Conservation (phyloP, 345 rosid species). For the Sapria himalayana region DNA sequence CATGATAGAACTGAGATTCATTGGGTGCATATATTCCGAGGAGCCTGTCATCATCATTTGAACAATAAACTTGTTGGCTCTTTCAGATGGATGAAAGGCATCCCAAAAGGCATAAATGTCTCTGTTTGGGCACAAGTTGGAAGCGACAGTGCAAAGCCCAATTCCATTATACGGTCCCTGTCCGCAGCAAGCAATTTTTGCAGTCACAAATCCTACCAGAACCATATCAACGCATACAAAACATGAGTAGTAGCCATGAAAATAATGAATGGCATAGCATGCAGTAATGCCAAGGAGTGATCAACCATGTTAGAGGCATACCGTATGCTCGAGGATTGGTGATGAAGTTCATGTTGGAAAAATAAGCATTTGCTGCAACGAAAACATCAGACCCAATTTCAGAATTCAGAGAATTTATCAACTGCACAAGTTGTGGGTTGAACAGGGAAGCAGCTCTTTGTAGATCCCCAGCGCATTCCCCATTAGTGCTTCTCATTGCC, state of each 20-base stretch:
- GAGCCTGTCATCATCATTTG: slow-evolving; percentile 27
- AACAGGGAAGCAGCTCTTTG: slow-evolving; percentile 38
- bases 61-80: slow-evolving; percentile 43
- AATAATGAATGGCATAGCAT: too few relatives aligned
- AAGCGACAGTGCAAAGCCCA: slow-evolving; percentile 50
- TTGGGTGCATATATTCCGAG: slow-evolving; percentile 41
- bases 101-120: slow-evolving; percentile 68
- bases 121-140: slow-evolving; percentile 61
- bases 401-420: slow-evolving; percentile 29
- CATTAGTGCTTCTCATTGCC: slow-evolving; percentile 31
- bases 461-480: slow-evolving; percentile 34
- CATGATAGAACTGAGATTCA: slow-evolving; percentile 75
- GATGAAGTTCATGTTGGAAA: slow-evolving; percentile 39
- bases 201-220: slow-evolving; percentile 45
- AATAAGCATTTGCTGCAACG: slow-evolving; percentile 27
- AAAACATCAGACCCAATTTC: slow-evolving; percentile 36
- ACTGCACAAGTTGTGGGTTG: slow-evolving; percentile 37
- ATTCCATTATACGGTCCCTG: slow-evolving; percentile 83
- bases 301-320: too few relatives aligned
- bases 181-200: slow-evolving; percentile 78
- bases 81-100: slow-evolving; percentile 66
- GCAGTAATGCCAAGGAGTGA: too few relatives aligned
- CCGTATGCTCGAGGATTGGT: slow-evolving; percentile 40
- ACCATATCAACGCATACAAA: too few relatives aligned
- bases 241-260: too few relatives aligned